These are phyloP conservation scores for Leishmania guyanensis DNA, from an alignment of 208 protist species.

Conservation along the genomic window DNA sequence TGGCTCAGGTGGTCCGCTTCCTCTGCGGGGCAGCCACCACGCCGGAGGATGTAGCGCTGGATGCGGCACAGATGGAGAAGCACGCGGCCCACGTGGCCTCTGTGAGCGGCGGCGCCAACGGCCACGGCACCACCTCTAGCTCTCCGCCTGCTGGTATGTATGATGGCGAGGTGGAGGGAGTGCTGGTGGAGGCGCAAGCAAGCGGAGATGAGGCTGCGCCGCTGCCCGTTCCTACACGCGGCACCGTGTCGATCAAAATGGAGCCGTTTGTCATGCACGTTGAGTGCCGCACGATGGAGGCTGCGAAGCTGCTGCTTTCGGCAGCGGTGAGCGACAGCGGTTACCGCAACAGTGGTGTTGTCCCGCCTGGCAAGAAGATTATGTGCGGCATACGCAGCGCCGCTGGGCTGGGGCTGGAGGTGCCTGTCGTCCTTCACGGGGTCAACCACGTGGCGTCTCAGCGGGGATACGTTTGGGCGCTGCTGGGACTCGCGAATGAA, in stretches of 20 bases:
- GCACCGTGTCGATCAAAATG: constrained; percentile 79
- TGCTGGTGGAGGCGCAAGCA: constrained; percentile 25
- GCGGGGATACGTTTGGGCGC: constrained; percentile 67
- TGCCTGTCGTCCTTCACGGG: constrained; percentile 73
- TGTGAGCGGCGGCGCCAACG: background rate
- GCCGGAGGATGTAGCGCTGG: constrained; percentile 25
- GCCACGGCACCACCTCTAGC: background rate
- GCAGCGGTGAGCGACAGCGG: constrained; percentile 70
- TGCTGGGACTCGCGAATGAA: constrained; percentile 71
- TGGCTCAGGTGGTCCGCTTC: constrained; percentile 50
- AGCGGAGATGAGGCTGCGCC: background rate
- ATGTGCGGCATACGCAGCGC: constrained; percentile 84
- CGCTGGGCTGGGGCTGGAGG: constrained; percentile 69
- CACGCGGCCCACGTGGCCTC: constrained; percentile 24
- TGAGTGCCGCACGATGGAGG: constrained; percentile 78
- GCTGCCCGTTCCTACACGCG: constrained; percentile 36
- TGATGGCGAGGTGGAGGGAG: constrained; percentile 65
- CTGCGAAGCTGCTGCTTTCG: constrained; percentile 69
- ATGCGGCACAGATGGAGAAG: constrained; percentile 26
- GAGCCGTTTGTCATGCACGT: constrained; percentile 92
- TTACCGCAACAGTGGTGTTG: constrained; percentile 87
- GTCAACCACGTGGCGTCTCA: constrained; percentile 62
- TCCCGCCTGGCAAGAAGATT: constrained; percentile 74
- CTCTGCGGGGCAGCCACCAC: constrained; percentile 49
- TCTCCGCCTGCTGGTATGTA: constrained; percentile 10